A percentile compares a stretch with the other conserved stretches of the same genome.
phyloP scores from a whole-genome alignment of 2,329 filamentous ascomycete genomes.

The Phyllosticta citrichinensis region DNA sequence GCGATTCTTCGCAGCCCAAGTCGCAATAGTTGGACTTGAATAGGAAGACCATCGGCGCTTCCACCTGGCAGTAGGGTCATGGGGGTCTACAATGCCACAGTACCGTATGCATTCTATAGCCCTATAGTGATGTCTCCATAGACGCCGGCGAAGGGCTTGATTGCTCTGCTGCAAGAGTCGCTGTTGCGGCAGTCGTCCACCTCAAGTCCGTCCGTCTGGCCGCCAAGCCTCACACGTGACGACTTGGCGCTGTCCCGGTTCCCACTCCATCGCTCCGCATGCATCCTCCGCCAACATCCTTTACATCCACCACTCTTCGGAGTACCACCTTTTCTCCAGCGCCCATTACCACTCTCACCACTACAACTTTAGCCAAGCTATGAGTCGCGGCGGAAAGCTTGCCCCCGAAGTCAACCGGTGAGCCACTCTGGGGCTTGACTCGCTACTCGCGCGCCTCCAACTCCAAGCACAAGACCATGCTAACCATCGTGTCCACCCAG shows the following conservation, averaged over 20 bases:
- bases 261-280: background rate
- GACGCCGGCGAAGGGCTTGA: background rate
- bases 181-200: background rate
- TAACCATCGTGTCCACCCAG: constrained; percentile 39
- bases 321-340: constrained; percentile 10
- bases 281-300: background rate
- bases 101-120: background rate
- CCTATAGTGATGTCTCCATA: background rate
- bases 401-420: constrained; percentile 99
- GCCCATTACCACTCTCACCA: constrained; percentile 11
- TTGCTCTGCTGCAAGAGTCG: background rate
- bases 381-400: constrained; percentile 95
- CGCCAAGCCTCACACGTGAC: background rate
- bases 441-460: constrained; percentile 10
- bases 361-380: constrained; percentile 48
- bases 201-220: background rate
- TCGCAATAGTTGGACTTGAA: too few relatives aligned
- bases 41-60: background rate
- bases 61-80: background rate
- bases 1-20: too few relatives aligned
- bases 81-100: background rate
- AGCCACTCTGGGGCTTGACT: constrained; percentile 24
- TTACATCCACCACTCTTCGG: constrained; percentile 10
- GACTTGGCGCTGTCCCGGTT: background rate
- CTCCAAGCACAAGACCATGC: constrained; percentile 13